Base-by-base conservation (phyloP, 1,284 basidiomycete species). In the Cryptococcus sp. region DNA sequence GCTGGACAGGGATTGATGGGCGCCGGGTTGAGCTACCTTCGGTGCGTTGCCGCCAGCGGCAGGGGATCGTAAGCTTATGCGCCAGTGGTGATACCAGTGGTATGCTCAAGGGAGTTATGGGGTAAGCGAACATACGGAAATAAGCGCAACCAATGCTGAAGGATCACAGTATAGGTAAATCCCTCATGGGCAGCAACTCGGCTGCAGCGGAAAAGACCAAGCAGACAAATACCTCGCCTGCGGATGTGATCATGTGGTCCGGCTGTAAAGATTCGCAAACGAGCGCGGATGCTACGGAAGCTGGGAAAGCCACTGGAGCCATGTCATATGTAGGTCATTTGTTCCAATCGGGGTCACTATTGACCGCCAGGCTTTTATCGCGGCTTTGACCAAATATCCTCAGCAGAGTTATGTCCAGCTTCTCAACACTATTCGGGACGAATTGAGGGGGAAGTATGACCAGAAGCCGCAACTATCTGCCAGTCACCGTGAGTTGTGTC, bases 191-290 rank as follows among this genome's bases (percentile, higher is more conserved):
- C 39, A 50, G 59, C 40, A 64, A 66, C 50, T 63, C 59, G 25
- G 56, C 54, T 10, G 71, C 71, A 0, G 52, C 52, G 24, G 58
- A 60, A 32, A 55, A 46, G 45, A 61, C 66, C n/a, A 56, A 61
- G 43, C 57, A 65, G 52, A 64, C 66, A 42, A 85, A 82, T 70
- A 87, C 88, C 0, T 87, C 86, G 63, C 81, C 85, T 13, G 91
- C 91, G 13, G 84, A 85, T 60, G 83, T 83, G n/a, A 69, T 76
- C 49, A 60, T 59, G 46, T 92, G 85, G 83, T 87, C 86, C 63
- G 93, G 91, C 4, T 96, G 92, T 76, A 92, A 91, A 67, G 92
- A 97, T 69, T 82, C 83, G 14, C 91, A 96, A 75, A 97, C 92
- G 67, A 67, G 64, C 55, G 92, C 92, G 13, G 92, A 97, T 69